These are phyloP conservation scores for Drechslerella dactyloides DNA, from an alignment of 2,329 filamentous ascomycete species.

Conservation along the genomic window DNA sequence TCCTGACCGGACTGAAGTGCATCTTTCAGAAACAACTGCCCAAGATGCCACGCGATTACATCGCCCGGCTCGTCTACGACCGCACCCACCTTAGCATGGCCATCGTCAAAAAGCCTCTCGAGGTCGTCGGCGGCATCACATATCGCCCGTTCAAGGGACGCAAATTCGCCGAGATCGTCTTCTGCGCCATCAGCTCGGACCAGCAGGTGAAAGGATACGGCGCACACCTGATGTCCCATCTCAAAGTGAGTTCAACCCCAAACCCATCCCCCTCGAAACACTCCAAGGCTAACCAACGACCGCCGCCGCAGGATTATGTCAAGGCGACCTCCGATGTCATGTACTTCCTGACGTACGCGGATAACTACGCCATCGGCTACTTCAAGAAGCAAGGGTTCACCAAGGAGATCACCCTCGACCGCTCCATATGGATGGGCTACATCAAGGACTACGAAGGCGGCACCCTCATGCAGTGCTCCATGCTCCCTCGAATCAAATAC, in stretches of 20 bases:
- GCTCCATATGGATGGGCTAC: conserved; percentile 96
- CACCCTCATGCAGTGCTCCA: conserved; percentile 98
- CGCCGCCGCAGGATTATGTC: conserved; percentile 73
- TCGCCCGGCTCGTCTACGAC: conserved; percentile 95
- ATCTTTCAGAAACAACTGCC: conserved; percentile 98
- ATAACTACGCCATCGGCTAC: conserved; percentile 98
- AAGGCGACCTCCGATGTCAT: conserved; percentile 95
- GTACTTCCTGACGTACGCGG: conserved; percentile 98
- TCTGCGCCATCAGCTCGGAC: conserved; percentile 95
- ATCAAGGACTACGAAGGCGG: conserved; percentile 99
- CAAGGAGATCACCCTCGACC: conserved; percentile 93
- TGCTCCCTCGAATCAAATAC: conserved; percentile 94
- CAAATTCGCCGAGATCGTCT: conserved; percentile 96
- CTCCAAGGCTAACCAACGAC: background rate
- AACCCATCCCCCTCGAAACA: background rate
- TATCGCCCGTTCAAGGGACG: conserved; percentile 92
- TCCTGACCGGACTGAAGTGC: conserved; percentile 92
- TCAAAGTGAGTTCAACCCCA: conserved; percentile 68
- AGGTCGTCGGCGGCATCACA: conserved; percentile 92
- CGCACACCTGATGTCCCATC: conserved; percentile 94
- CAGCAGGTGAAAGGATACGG: conserved; percentile 99
- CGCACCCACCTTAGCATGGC: conserved; percentile 94
- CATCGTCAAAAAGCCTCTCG: conserved; percentile 93
- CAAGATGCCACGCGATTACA: conserved; percentile 99
- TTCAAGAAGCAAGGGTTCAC: conserved; percentile 99